Base-by-base conservation (phyloP, 352 stramenopile genomes). In the Pythium dissotocum region DNA sequence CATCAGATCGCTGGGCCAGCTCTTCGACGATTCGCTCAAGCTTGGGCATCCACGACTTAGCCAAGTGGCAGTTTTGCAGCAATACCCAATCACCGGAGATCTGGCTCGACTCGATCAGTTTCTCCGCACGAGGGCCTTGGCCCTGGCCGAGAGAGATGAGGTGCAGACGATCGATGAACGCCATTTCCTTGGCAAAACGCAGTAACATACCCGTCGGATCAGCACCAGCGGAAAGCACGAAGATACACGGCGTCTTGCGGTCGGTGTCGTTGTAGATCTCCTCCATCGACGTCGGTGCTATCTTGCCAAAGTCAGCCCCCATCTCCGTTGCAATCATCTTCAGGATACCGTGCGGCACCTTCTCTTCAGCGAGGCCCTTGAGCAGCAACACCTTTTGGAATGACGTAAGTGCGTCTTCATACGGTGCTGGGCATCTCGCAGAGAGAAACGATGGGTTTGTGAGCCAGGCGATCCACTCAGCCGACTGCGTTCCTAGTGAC, bases 31-130 rank as follows among this genome's bases (percentile, higher is more conserved):
- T 91, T 35, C 89, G 89, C 70, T 98, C 94, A 13, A 98, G 77
- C 21, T 89, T 91, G 2, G 90, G 90, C 90, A 98, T 97, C 94
- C 94, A 98, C 18, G 83, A 96, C 59, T 98, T 98, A 10, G 94
- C 94, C 8, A 98, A 77, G 67, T 98, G 95, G 69, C 94, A 98
- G 60, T 98, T 98, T 58, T 98, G 94, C 8, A 98, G 72, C 44
- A 98, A 61, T 14, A 98, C 94, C 94, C 94, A 98, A 78, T 98
- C 94, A 0, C 93, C 94, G 0, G 82, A 87, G 6, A 76, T 68
- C 21, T 93, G 89, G 26, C 85, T 92, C 18, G 68, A 80, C 60
- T 97, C 83, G 32, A 98, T 97, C 2, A 98, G 83, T 46, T 91
- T 80, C 65, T 98, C 89, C 1, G 94, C 94, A 6, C 91, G 87